Percentiles rank a stretch among this genome's conserved stretches.
These are phyloP conservation scores for Auxenochlorella protothecoides DNA, from an alignment of 139 green algal species.

Conservation along the genomic window DNA sequence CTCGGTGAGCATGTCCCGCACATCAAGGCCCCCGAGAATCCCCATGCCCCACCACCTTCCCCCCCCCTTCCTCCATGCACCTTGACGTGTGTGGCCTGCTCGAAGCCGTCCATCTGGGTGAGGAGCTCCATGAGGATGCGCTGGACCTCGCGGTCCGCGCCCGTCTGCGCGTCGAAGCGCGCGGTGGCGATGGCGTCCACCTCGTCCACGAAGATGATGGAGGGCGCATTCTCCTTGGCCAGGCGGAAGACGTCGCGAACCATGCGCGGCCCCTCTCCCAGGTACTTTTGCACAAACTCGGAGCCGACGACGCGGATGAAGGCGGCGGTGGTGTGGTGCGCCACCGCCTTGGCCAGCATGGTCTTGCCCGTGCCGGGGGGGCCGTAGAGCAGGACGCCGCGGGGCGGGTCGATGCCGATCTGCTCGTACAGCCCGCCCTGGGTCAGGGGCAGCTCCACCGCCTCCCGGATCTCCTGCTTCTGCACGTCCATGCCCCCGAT, in stretches of 20 bases:
- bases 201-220: constrained; percentile 99
- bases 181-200: constrained; percentile 96
- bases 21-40: not conserved
- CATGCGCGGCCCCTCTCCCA: constrained; percentile 95
- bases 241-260: constrained; percentile 98
- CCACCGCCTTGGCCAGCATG: constrained; percentile 93
- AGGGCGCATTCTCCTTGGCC: constrained; percentile 94
- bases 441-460: constrained; percentile 95
- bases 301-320: constrained; percentile 97
- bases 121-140: constrained; percentile 99
- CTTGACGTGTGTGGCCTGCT: constrained; percentile 91
- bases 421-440: constrained; percentile 89
- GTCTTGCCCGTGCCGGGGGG: constrained; percentile 87
- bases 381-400: constrained; percentile 94
- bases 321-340: constrained; percentile 92
- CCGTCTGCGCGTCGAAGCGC: constrained; percentile 95
- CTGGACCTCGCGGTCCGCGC: constrained; percentile 94
- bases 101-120: constrained; percentile 99
- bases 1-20: too few species aligned
- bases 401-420: constrained; percentile 93
- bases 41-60: not conserved
- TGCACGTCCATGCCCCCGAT: constrained; percentile 97
- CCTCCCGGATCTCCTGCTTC: constrained; percentile 99
- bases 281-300: constrained; percentile 99
- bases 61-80: not conserved